Percentiles rank a stretch among this genome's conserved stretches.
Conservation (phyloP, 106 monocot species). For the Platanthera zijinensis region DNA sequence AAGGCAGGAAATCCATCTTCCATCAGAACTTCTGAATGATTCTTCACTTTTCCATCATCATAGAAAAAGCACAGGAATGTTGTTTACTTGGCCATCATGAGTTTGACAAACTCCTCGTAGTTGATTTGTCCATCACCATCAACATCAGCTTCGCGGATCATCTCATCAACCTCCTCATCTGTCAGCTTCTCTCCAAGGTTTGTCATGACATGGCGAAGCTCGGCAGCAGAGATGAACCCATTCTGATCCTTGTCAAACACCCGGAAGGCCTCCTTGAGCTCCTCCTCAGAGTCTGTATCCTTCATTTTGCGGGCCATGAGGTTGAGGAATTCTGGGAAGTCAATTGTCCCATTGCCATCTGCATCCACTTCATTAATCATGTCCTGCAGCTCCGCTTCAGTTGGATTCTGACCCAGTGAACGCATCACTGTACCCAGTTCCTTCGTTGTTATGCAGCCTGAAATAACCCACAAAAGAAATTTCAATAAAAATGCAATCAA, state of each 20-base stretch:
- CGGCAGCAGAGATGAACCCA: constrained; percentile 26
- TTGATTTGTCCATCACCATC: constrained; percentile 30
- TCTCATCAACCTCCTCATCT: constrained; percentile 26
- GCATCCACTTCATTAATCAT: constrained; percentile 28
- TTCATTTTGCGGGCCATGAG: constrained; percentile 23
- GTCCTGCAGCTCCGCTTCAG: constrained; percentile 23
- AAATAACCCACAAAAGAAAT: too few relatives aligned
- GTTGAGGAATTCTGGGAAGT: constrained; percentile 26
- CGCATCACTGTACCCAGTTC: constrained; percentile 29
- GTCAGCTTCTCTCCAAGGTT: constrained; percentile 16
- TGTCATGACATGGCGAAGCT: constrained; percentile 27
- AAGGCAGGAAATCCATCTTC: neutral
- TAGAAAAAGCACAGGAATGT: neutral
- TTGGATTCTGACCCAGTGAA: constrained; percentile 21
- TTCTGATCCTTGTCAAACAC: constrained; percentile 30
- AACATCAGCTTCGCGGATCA: constrained; percentile 27
- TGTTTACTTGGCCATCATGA: constrained; percentile 27
- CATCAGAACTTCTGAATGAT: neutral
- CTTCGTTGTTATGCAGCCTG: constrained; percentile 26
- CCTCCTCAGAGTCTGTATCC: constrained; percentile 24
- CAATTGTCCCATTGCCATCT: constrained; percentile 23
- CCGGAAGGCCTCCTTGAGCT: constrained; percentile 26
- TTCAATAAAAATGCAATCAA: too few relatives aligned
- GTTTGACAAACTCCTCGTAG: constrained; percentile 24
- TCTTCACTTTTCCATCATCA: neutral